Percentiles rank a stretch among this genome's conserved stretches.
Conservation (phyloP, 495 filamentous ascomycete species). For the Aspergillus kassunensis region DNA sequence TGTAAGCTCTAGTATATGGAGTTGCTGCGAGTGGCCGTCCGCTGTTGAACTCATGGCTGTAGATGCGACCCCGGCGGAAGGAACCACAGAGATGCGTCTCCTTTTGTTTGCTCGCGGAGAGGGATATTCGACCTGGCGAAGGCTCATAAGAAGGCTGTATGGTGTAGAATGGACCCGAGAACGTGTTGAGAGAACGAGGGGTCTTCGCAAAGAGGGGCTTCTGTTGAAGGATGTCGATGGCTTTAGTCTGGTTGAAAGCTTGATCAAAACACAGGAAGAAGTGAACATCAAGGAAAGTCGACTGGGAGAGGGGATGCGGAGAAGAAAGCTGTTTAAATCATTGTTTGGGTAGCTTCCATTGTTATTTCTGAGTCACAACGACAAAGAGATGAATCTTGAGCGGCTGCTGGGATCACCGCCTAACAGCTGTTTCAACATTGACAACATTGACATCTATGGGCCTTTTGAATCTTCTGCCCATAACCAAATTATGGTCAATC, state of each 20-base stretch:
- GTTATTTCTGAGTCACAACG: slow-evolving; percentile 10
- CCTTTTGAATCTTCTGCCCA: neutral
- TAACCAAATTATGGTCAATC: neutral
- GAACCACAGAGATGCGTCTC: slow-evolving; percentile 28
- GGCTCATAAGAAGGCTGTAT: slow-evolving; percentile 28
- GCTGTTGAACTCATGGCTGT: slow-evolving; percentile 21
- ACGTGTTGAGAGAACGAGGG: neutral
- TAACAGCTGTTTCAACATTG: too few species aligned
- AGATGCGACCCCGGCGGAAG: slow-evolving; percentile 9
- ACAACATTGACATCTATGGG: too few species aligned
- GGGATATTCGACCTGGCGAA: slow-evolving; percentile 19
- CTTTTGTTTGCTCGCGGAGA: slow-evolving; percentile 30
- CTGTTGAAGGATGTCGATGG: neutral
- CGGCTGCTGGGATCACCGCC: slow-evolving; percentile 12
- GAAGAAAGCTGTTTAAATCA: neutral
- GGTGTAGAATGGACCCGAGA: neutral
- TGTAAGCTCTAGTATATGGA: slow-evolving; percentile 54
- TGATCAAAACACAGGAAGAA: neutral
- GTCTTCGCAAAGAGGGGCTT: slow-evolving; percentile 4
- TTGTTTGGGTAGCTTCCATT: neutral
- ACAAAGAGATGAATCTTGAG: neutral
- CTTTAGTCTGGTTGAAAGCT: slow-evolving; percentile 5
- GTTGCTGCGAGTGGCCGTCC: neutral
- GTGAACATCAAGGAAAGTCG: slow-evolving; percentile 5
- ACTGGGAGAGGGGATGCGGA: slow-evolving; percentile 16